Base-by-base conservation (phyloP, 2,329 filamentous ascomycete genomes). In the Aphanocladium album region DNA sequence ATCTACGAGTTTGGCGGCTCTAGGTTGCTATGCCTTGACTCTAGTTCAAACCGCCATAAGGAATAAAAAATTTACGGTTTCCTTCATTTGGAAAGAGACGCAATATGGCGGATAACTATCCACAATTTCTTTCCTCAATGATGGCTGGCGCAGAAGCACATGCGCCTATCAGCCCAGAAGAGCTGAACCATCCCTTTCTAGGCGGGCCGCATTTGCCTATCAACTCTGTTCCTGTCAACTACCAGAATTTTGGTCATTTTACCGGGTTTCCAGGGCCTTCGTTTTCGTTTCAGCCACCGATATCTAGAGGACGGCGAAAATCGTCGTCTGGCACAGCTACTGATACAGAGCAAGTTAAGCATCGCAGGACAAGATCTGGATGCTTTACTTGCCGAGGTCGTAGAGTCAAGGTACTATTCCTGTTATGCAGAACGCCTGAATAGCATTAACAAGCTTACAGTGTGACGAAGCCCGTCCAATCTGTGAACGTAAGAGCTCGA, bases 311-410 rank as follows among this genome's bases (percentile, higher is more conserved):
- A 63, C 77, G 82, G 55, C 78, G 81, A 60, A 84, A 83, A 65
- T 82, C 81, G 19, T 11, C 59, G 30, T 67, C 64, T 9, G 63
- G 67, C 33, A 69, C 66, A 1, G 69, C 76, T 11, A 71, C 77
- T 2, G 80, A 79, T 3, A 64, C 78, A 52, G 90, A 96, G 63
- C 88, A 89, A 69, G 89, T 96, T 66, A 98, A 98, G 75, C 93
- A 98, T 73, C 89, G 93, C 63, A 86, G 95, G 67, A 98, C 95
- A 47, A 84, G 95, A 67, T 97, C 92, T 64, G 95, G 95, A 30
- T 99, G 95, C 76, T 97, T 81, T 65, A 98, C 93, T 51, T 99
- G 95, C 74, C 85, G 95, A 62, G 88, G 88, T 68, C 85, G 95
- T 66, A 85, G 95, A 73, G 93, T 98, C 56, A 98, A 89, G 81